These are phyloP conservation scores for Pleurotus djamor DNA, from an alignment of 768 basidiomycete genomes.

Conservation along the genomic window DNA sequence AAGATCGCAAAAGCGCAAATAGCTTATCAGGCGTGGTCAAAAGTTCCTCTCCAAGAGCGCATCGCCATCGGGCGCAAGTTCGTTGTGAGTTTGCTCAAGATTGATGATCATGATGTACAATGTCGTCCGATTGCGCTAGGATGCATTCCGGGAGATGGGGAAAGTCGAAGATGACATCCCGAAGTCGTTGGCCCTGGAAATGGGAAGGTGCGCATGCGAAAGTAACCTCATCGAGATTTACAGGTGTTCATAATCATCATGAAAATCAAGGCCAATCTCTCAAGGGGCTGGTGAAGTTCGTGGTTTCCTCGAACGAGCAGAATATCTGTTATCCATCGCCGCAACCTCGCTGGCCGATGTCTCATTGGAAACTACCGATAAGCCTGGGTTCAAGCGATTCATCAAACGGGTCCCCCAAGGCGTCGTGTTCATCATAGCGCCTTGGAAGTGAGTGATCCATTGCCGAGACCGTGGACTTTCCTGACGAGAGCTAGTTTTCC, in stretches of 20 bases:
- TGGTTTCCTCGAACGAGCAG: slow-evolving; percentile 79
- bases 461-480: not conserved
- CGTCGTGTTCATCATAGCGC: slow-evolving; percentile 83
- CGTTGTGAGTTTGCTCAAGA: slow-evolving; percentile 20
- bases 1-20: slow-evolving; percentile 51
- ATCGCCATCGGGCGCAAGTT: slow-evolving; percentile 59
- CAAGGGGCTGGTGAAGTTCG: slow-evolving; percentile 79
- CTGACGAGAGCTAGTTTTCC: slow-evolving; percentile 58
- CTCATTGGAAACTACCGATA: slow-evolving; percentile 70
- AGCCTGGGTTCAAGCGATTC: slow-evolving; percentile 79
- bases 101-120: not conserved
- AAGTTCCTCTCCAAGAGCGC: slow-evolving; percentile 69
- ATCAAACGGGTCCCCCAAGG: slow-evolving; percentile 86
- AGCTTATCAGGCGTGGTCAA: slow-evolving; percentile 77
- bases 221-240: not conserved
- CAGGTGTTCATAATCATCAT: not conserved
- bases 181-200: slow-evolving; percentile 79
- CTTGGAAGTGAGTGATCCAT: slow-evolving; percentile 76
- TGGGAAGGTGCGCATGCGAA: slow-evolving; percentile 71
- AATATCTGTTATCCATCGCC: slow-evolving; percentile 86
- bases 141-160: slow-evolving; percentile 44
- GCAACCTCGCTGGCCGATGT: slow-evolving; percentile 71
- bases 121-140: slow-evolving; percentile 21
- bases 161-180: slow-evolving; percentile 51
- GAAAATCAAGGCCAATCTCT: slow-evolving; percentile 61